Base-by-base conservation (phyloP, 495 filamentous ascomycete species). In the Trichoderma gamsii region DNA sequence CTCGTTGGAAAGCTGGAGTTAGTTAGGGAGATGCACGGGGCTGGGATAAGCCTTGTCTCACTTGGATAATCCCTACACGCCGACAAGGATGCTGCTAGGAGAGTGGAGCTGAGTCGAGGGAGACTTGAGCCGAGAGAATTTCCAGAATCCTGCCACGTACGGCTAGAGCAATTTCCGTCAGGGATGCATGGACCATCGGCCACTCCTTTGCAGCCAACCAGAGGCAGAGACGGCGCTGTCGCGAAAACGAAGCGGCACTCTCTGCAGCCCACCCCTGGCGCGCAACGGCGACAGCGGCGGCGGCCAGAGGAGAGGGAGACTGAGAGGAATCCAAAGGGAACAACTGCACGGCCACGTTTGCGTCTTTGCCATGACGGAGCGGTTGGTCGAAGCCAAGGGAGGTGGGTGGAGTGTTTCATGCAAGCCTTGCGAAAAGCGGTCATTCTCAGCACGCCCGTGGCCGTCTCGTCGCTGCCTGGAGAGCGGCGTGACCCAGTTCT, bases 161-260 rank as follows among this genome's bases (percentile, higher is more conserved):
- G 44, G 65, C 65, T 67, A 67, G 65, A 29, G 65, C 65, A 32
- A 49, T 67, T 67, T 43, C 65, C 65, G 65, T 15, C 44, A 35
- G 44, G 35, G 51, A 56, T 67, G 65, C 65, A 56, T 52, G 41
- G 65, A 25, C 65, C 65, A 56, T 67, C 65, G 65, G 65, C 65
- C 25, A 56, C 65, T 52, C 65, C 65, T 38, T 56, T 46, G 18
- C 25, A 67, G 65, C 65, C 65, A 67, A 67, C 65, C 65, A 67
- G 27, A 61, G 27, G 56, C 56, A 61, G 15, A 61, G 56, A 61
- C 56, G 11, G 9, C 44, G 13, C 13, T 49, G 44, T 49, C 13
- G n/a, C 23, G 23, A 61, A 32, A 32, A 29, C 56, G 25, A 61
- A 29, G 56, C 56, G 56, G 56, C 56, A 29, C 27, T 21, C 51